Percentiles rank a stretch among this genome's conserved stretches.
Conservation (phyloP, 1,139 yeast species). For the Blastobotrys petasosporus region DNA sequence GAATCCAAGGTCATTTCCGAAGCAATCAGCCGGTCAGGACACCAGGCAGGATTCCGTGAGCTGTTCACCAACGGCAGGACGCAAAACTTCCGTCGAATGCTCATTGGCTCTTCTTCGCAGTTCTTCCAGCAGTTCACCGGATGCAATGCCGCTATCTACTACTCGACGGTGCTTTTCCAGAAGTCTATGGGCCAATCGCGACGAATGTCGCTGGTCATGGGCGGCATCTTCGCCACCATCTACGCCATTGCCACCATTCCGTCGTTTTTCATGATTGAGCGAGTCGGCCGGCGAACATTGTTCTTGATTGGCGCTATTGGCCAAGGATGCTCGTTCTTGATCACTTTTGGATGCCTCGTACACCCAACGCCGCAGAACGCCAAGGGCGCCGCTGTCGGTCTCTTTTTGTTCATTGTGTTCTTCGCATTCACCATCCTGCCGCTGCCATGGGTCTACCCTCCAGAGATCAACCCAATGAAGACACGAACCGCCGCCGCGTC, state of each 20-base stretch:
- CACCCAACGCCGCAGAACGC: conserved; percentile 37
- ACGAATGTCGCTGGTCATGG: conserved; percentile 49
- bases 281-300: conserved; percentile 59
- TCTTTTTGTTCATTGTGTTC: conserved; percentile 49
- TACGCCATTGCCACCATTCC: conserved; percentile 53
- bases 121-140: conserved; percentile 55
- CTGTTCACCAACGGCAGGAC: conserved; percentile 50
- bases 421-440: conserved; percentile 52
- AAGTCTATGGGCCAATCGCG: conserved; percentile 43
- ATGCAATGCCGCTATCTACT: conserved; percentile 54
- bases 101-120: conserved; percentile 55
- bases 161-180: conserved; percentile 40
- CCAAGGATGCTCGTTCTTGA: conserved; percentile 58
- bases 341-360: conserved; percentile 58
- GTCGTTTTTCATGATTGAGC: conserved; percentile 44
- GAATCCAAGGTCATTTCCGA: conserved; percentile 23
- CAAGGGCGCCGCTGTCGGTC: conserved; percentile 46
- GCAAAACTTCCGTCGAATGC: conserved; percentile 33
- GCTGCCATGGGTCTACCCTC: conserved; percentile 38
- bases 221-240: conserved; percentile 52
- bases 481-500: conserved; percentile 51
- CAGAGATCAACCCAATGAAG: conserved; percentile 47
- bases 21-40: conserved; percentile 19
- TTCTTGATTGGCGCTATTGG: conserved; percentile 40
- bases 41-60: conserved; percentile 36